These are phyloP conservation scores for Polychytrium aggregatum DNA, from an alignment of 192 early-diverging fungal species.

Conservation along the genomic window DNA sequence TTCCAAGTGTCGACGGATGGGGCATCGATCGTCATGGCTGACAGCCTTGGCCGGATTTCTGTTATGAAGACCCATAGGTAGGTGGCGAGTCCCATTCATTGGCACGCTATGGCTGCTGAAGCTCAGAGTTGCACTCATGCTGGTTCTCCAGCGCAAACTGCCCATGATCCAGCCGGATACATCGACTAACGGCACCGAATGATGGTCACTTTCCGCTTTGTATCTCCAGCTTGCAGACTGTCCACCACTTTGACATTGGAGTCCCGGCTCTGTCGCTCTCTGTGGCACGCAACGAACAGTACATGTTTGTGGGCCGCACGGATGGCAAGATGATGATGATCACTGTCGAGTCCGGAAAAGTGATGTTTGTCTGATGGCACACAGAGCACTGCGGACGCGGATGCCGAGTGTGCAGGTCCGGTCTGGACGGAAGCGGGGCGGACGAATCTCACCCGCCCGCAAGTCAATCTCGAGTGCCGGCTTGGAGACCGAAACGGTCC, in stretches of 20 bases:
- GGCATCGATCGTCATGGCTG: conserved; percentile 7
- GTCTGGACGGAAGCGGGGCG: too few species aligned
- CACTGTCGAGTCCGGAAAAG: too few species aligned
- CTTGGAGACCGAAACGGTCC: too few species aligned
- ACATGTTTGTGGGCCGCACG: conserved; percentile 17
- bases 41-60: conserved; percentile 12
- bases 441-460: too few species aligned
- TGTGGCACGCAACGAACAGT: conserved; percentile 12
- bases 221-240: conserved; percentile 10
- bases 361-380: too few species aligned
- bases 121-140: neutral
- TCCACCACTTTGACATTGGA: conserved; percentile 19
- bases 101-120: neutral
- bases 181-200: neutral
- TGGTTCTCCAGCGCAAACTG: neutral
- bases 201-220: neutral
- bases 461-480: too few species aligned
- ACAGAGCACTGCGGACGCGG: too few species aligned
- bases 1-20: conserved; percentile 9
- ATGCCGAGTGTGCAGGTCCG: too few species aligned
- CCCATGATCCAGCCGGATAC: neutral
- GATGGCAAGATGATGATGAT: conserved; percentile 20
- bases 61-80: conserved; percentile 13
- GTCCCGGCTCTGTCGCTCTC: conserved; percentile 4
- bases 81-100: neutral